Evolutionary conservation across 2,329 filamentous ascomycete species (phyloP).

Genomic region (Aureobasidium melanogenum): DNA sequence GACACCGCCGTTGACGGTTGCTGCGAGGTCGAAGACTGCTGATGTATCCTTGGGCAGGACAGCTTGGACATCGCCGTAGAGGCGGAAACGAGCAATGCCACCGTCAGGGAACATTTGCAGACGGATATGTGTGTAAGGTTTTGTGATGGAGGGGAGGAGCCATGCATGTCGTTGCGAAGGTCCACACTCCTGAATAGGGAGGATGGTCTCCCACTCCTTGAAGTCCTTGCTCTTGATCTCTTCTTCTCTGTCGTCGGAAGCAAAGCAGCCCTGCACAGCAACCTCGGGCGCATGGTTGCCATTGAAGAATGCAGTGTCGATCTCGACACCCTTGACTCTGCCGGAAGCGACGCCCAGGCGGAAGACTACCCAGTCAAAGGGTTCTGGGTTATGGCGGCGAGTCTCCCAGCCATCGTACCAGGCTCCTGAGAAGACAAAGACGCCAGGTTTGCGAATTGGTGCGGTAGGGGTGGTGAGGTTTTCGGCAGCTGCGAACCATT

Average conservation of each 20-base stretch:
- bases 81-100: conserved; percentile 69
- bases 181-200: conserved; percentile 62
- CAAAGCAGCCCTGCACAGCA: conserved; percentile 68
- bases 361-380: conserved; percentile 53
- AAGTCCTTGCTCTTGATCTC: conserved; percentile 43
- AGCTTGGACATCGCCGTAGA: conserved; percentile 67
- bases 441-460: conserved; percentile 47
- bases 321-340: conserved; percentile 63
- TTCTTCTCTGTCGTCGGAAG: conserved; percentile 51
- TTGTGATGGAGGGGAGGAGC: conserved; percentile 51
- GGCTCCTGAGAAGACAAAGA: conserved; percentile 51
- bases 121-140: conserved; percentile 69
- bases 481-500: conserved; percentile 51
- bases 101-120: conserved; percentile 82
- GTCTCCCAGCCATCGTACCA: conserved; percentile 62
- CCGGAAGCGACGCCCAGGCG: conserved; percentile 57
- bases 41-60: conserved; percentile 61
- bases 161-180: conserved; percentile 66
- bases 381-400: conserved; percentile 48
- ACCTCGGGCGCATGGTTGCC: conserved; percentile 76
- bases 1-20: conserved; percentile 69
- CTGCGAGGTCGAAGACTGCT: conserved; percentile 65
- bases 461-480: conserved; percentile 51
- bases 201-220: conserved; percentile 58
- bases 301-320: conserved; percentile 74